Base-by-base conservation (phyloP, 148 eudicot species). In the Spergularia bocconei region DNA sequence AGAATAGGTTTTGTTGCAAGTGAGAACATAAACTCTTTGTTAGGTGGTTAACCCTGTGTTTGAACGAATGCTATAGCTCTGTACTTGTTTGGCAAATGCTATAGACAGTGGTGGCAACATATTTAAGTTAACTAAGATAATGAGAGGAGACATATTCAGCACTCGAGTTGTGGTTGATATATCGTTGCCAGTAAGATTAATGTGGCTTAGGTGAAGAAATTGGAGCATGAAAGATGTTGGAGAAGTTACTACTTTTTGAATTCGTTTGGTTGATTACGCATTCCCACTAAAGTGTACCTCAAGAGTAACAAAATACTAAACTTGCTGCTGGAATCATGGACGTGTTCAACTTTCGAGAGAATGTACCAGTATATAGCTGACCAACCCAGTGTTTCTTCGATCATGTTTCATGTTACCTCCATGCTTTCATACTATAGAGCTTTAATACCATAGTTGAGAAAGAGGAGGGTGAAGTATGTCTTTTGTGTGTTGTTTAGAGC, bases 1-100 rank as follows among this genome's bases (percentile, higher is more conserved):
- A 55, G 53, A 56, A 33, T 63, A 59, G 4, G 33, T 67, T 60
- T 39, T 41, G 23, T 71, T 78, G 76, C 7, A 55, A 47, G 59
- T 52, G 62, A 12, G 54, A 21, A 53, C 61, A 63, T 63, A 70
- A 64, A 33, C 54, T 14, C 13, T 19, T 63, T 25, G 50, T 63
- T 25, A 51, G 36, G 47, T 19, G 56, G 20, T 51, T 25, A 10
- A 25, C 11, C 13, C 53, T n/a, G 56, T 41, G 56, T 60, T 13
- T 14, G 15, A 9, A n/a, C 47, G n/a, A 44, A 21, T 60, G n/a
- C 17, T 56, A n/a, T 61, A 19, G 7, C 44, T 71, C 11, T 58
- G 62, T n/a, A 56, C 51, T 33, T 10, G 21, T 44, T 50, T 25
- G 16, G 75, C 19, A 47, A 15, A 14, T 47, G 33, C 54, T 48